Conservation (phyloP, 2,329 filamentous ascomycete species). For the Aspergillus ustus region DNA sequence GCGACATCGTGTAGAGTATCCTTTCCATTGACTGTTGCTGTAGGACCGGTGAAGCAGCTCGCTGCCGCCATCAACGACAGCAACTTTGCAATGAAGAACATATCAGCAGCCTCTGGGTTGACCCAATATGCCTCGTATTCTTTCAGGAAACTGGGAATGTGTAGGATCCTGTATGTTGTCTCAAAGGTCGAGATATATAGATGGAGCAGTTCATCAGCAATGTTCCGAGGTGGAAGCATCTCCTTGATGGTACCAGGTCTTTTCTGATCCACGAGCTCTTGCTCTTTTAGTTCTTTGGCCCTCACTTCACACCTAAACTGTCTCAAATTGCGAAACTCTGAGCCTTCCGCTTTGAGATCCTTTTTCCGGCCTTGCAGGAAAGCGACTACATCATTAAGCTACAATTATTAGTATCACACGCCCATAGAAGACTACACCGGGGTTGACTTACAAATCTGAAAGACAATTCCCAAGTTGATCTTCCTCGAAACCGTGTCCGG, state of each 20-base stretch:
- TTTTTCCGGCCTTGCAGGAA: conserved; percentile 31
- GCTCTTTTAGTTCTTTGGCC: conserved; percentile 33
- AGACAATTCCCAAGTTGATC: conserved; percentile 36
- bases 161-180: conserved; percentile 61
- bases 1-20: conserved; percentile 54
- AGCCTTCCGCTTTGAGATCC: conserved; percentile 24
- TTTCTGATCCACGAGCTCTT: conserved; percentile 36
- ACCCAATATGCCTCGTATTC: conserved; percentile 63
- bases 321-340: conserved; percentile 34
- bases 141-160: conserved; percentile 60
- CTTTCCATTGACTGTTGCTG: conserved; percentile 27
- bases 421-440: background rate
- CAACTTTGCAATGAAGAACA: conserved; percentile 53
- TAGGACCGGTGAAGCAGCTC: conserved; percentile 46
- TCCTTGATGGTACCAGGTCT: conserved; percentile 36
- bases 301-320: conserved; percentile 35
- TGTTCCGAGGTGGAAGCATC: conserved; percentile 49
- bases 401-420: conserved; percentile 9
- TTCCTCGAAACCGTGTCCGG: conserved; percentile 37
- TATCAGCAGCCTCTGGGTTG: conserved; percentile 44
- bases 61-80: conserved; percentile 48
- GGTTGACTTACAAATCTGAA: conserved; percentile 36
- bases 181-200: conserved; percentile 62
- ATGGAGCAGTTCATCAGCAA: conserved; percentile 58
- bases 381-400: conserved; percentile 36